Conservation (phyloP, 1,284 basidiomycete species). For the Ganoderma multipileum region DNA sequence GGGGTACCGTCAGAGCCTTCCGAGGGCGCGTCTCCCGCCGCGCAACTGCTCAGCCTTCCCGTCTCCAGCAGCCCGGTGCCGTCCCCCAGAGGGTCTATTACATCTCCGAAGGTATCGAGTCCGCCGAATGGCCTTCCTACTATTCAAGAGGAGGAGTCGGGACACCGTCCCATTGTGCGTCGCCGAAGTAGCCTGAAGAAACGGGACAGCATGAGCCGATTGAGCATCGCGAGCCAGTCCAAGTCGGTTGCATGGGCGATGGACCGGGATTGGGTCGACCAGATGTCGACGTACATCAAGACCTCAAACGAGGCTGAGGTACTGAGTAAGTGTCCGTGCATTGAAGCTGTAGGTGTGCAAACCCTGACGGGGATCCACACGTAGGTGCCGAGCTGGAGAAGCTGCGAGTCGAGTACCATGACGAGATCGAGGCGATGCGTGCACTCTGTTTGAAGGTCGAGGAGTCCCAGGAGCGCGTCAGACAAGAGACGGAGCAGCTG, state of each 20-base stretch:
- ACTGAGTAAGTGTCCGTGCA: conserved; percentile 51
- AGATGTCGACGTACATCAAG: conserved; percentile 60
- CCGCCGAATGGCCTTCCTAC: conserved; percentile 39
- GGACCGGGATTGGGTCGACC: conserved; percentile 61
- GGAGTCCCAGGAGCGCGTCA: conserved; percentile 58
- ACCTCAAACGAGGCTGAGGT: conserved; percentile 60
- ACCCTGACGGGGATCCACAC: neutral
- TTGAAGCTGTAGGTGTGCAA: neutral
- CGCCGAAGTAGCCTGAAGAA: conserved; percentile 70
- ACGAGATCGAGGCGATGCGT: conserved; percentile 65
- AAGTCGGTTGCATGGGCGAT: conserved; percentile 81
- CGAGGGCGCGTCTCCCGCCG: conserved; percentile 24
- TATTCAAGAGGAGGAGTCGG: conserved; percentile 35
- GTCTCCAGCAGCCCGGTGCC: conserved; percentile 22
- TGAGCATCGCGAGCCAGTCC: conserved; percentile 60
- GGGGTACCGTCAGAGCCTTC: conserved; percentile 19
- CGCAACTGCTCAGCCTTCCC: conserved; percentile 27
- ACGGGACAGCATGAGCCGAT: conserved; percentile 47
- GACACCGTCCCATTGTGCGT: conserved; percentile 47
- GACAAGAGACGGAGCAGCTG: conserved; percentile 62
- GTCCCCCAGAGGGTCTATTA: conserved; percentile 21
- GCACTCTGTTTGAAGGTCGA: conserved; percentile 60
- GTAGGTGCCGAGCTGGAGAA: conserved; percentile 63
- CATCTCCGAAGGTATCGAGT: conserved; percentile 31
- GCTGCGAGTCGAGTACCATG: conserved; percentile 59